Evolutionary conservation across 164 flowering plant species (phyloP), one percentile per base, ranked within the genome.

Genomic region (Vitis cinerea): DNA sequence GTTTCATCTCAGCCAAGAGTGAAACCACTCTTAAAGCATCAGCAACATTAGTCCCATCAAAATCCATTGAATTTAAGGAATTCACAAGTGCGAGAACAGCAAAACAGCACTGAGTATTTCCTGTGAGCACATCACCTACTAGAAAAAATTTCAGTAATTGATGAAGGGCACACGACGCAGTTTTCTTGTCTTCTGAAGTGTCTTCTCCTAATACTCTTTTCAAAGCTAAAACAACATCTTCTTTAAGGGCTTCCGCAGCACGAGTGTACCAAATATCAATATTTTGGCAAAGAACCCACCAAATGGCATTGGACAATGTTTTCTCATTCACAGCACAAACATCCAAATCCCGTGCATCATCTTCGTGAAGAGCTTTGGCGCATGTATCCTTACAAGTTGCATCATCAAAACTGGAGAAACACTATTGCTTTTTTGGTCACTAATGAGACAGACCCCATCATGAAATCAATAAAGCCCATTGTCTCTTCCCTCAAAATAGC

Each of bases 151-250:
- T 86, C 66, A 93, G 74, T 67, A 93, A 79, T 61, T 90, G 94
- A 78, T 81, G 81, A 78, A 93, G 91, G 47, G 95, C 89, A 68
- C 91, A 83, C 54, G 97, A 81, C 19, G 98, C 93, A 78, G 80
- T 88, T 75, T 74, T 84, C 84, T 90, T 93, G 12, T 97, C 98
- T 65, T 87, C 92, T 67, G 72, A 49, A 66, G 89, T 86, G 63
- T 97, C 98, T 75, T 93, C 95, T 53, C 80, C 88, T 66, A 93
- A 71, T 15, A 91, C 89, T 80, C 89, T 86, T 67, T 80, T 87
- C 79, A 58, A 70, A 74, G 69, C 27, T 81, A 75, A 23, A 92
- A 84, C 68, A 94, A 92, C 75, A 71, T 79, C 76, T 86, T 90
- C 81, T 49, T 78, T 84, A 62, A 91, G 71, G 87, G 77, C 64